phyloP scores from a whole-genome alignment of 768 basidiomycete genomes.

The Russula dissimulans region DNA sequence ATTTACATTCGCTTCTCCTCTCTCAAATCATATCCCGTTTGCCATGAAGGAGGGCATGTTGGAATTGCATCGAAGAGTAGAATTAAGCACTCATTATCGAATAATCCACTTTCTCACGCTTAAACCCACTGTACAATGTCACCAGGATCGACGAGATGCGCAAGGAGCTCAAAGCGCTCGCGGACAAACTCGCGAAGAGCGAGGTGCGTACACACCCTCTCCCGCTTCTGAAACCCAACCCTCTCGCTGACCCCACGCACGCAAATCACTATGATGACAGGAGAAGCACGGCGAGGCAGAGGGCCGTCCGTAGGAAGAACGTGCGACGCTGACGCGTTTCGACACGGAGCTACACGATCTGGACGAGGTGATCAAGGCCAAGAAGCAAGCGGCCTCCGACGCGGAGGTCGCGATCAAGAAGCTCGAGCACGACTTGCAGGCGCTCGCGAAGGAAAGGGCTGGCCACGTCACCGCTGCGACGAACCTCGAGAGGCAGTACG shows the following conservation, averaged over 20 bases:
- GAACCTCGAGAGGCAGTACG: conserved; percentile 69
- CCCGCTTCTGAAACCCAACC: not conserved
- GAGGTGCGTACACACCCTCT: not conserved
- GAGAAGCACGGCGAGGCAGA: conserved; percentile 55
- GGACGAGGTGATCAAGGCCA: conserved; percentile 71
- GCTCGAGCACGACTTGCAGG: conserved; percentile 60
- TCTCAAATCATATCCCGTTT: too few relatives aligned
- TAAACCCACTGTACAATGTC: too few relatives aligned
- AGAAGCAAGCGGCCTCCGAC: conserved; percentile 62
- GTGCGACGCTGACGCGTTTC: conserved; percentile 78
- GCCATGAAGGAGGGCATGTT: too few relatives aligned
- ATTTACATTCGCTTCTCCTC: too few relatives aligned
- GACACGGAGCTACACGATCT: conserved; percentile 82
- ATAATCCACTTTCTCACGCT: too few relatives aligned
- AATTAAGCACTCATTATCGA: too few relatives aligned
- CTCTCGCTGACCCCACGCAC: not conserved
- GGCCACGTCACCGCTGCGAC: conserved; percentile 41
- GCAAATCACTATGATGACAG: conserved; percentile 26
- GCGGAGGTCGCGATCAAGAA: conserved; percentile 56
- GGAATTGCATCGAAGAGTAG: too few relatives aligned
- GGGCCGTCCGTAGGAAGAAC: conserved; percentile 69
- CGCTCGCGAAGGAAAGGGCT: conserved; percentile 55
- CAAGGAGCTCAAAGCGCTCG: conserved; percentile 9
- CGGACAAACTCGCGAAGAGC: not conserved
- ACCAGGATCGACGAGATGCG: conserved; percentile 1